phyloP scores from a whole-genome alignment of 805 yeast genomes.

The Lipomyces sp. region DNA sequence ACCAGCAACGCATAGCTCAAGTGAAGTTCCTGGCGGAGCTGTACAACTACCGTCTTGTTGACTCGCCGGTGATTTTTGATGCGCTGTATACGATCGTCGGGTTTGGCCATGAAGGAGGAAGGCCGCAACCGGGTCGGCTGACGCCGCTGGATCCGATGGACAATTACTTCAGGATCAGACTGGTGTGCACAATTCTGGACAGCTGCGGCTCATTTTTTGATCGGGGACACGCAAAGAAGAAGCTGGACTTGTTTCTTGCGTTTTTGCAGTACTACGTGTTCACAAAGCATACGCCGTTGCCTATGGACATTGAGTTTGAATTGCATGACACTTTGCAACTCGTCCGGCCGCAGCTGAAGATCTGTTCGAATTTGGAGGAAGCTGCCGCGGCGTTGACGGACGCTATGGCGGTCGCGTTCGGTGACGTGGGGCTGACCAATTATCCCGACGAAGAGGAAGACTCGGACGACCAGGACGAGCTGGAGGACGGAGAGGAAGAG shows the following conservation, averaged over 20 bases:
- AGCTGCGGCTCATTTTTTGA: slow-evolving; percentile 32
- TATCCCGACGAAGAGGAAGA: slow-evolving; percentile 4
- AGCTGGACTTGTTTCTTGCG: slow-evolving; percentile 45
- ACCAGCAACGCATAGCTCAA: slow-evolving; percentile 60
- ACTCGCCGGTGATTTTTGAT: slow-evolving; percentile 47
- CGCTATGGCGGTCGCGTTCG: slow-evolving; percentile 15
- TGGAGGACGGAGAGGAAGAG: slow-evolving; percentile 8
- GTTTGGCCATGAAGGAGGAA: slow-evolving; percentile 60
- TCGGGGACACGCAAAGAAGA: slow-evolving; percentile 24
- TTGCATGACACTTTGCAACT: slow-evolving; percentile 46
- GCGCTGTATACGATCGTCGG: slow-evolving; percentile 56
- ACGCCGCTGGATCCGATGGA: slow-evolving; percentile 58
- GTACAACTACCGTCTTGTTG: slow-evolving; percentile 48
- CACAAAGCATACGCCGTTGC: slow-evolving; percentile 56
- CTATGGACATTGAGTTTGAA: slow-evolving; percentile 58
- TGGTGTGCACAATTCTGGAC: slow-evolving; percentile 48
- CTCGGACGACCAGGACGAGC: slow-evolving; percentile 11
- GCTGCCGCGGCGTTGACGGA: slow-evolving; percentile 43
- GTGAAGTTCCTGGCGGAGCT: slow-evolving; percentile 59
- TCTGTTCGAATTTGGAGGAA: slow-evolving; percentile 43
- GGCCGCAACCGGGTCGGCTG: slow-evolving; percentile 47
- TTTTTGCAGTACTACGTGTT: slow-evolving; percentile 70
- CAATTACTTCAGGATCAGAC: slow-evolving; percentile 67
- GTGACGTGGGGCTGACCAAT: slow-evolving; percentile 6
- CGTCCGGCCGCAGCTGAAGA: slow-evolving; percentile 38